Evolutionary conservation across 805 yeast genomes (phyloP).

Genomic region (Ogataea chonburiensis): DNA sequence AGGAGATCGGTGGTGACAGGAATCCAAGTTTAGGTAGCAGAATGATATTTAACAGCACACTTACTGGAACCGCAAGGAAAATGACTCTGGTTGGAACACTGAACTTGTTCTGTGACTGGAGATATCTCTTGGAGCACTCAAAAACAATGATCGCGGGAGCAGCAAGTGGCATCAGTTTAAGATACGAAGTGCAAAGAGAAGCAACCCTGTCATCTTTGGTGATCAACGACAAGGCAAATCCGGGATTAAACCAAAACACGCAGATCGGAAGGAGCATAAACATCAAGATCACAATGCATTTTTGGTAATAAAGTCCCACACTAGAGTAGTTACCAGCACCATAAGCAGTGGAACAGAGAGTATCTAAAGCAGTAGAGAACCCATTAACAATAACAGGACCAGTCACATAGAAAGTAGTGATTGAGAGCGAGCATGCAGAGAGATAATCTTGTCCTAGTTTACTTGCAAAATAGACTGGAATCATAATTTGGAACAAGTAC

Average conservation of each 20-base stretch:
- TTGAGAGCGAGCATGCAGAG: constrained; percentile 68
- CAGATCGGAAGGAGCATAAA: constrained; percentile 54
- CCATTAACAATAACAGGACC: constrained; percentile 75
- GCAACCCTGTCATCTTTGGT: constrained; percentile 43
- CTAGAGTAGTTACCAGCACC: constrained; percentile 60
- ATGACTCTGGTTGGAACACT: constrained; percentile 72
- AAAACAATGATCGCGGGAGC: constrained; percentile 65
- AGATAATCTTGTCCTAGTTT: constrained; percentile 62
- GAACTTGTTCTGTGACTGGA: constrained; percentile 74
- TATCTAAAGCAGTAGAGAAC: constrained; percentile 68
- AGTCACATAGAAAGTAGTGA: constrained; percentile 71
- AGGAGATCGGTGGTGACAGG: constrained; percentile 70
- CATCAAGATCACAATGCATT: constrained; percentile 56
- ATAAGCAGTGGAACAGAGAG: constrained; percentile 72
- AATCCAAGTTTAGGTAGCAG: constrained; percentile 66
- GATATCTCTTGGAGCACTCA: constrained; percentile 67
- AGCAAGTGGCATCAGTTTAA: constrained; percentile 53
- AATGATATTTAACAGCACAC: constrained; percentile 54
- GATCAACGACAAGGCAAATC: constrained; percentile 39
- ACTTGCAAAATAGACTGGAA: constrained; percentile 70
- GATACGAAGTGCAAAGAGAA: constrained; percentile 51
- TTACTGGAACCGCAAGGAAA: constrained; percentile 62
- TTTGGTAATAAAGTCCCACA: constrained; percentile 65
- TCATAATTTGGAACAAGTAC: constrained; percentile 67
- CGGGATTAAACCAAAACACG: constrained; percentile 57